Percentiles rank a stretch among this genome's conserved stretches.
Evolutionary conservation across 1,284 basidiomycete genomes (phyloP).

Genomic region (Rhodotorula sp.): DNA sequence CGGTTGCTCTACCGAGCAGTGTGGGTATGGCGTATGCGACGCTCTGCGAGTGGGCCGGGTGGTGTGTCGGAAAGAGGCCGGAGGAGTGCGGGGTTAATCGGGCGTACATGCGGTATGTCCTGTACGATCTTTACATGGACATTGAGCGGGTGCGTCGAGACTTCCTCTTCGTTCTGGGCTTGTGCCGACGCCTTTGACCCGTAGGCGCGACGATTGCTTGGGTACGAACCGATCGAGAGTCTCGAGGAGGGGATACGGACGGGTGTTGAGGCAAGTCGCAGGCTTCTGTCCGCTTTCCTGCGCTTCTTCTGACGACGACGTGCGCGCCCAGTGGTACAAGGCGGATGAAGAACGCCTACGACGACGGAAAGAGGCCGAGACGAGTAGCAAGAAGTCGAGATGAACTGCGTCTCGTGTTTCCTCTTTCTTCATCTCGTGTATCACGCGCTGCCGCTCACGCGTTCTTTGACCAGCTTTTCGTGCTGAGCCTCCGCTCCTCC

Average conservation of each 20-base stretch:
- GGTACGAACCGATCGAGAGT: conserved; percentile 87
- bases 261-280: conserved; percentile 57
- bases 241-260: conserved; percentile 82
- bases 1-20: conserved; percentile 32
- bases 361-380: not conserved
- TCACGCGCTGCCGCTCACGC: too few species aligned
- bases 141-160: conserved; percentile 67
- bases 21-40: conserved; percentile 59
- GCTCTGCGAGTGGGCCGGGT: conserved; percentile 58
- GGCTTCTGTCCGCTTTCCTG: not conserved
- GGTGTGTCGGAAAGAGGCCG: conserved; percentile 44
- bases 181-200: not conserved
- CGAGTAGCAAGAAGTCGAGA: not conserved
- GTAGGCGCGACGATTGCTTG: conserved; percentile 77
- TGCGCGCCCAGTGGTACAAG: conserved; percentile 31
- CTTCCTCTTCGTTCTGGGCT: not conserved
- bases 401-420: not conserved
- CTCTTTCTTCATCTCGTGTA: not conserved
- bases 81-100: conserved; percentile 62
- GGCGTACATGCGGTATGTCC: conserved; percentile 64
- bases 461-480: too few species aligned
- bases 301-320: not conserved
- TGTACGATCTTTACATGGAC: conserved; percentile 75
- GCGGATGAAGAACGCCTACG: conserved; percentile 17
- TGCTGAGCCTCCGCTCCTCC: too few species aligned